Base-by-base conservation (phyloP, 176 grass and related monocot species). In the Triticum turgidum region DNA sequence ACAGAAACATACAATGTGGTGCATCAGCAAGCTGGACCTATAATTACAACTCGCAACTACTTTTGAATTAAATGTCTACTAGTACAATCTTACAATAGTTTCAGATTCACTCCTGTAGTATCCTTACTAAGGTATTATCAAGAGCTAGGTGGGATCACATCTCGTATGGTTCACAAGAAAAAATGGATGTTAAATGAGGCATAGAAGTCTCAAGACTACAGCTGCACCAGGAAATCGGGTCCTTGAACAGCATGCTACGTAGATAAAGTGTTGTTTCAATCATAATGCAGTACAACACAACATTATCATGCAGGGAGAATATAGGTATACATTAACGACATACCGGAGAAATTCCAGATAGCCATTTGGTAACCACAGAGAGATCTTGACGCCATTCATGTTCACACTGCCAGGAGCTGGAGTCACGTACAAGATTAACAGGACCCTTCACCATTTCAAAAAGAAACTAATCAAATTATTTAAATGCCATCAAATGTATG, bases 321-420 rank as follows among this genome's bases (percentile, higher is more conserved):
- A 18, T 34, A 45, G 27, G 24, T 78, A 56, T 42, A 51, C 37
- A 78, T 58, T 37, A 44, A 33, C 15, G 49, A 78, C 86, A 63
- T 85, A 96, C 94, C 67, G 90, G 90, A 90, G 89, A 92, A 90
- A 91, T 79, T 88, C 97, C 97, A 38, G 94, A 96, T 68, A 99
- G 66, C 94, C 97, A 99, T 88, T 99, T 94, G 17, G 94, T 99
- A 81, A 96, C 97, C 88, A 99, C 97, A 61, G 97, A 91, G 92
- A 94, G 90, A 90, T 99, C 97, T 90, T 99, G 97, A 39, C 87
- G 90, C 94, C 97, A 99, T 90, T 99, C 97, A 81, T 99, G 86
- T 80, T 96, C 92, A 76, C 97, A 99, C 27, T 82, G 82, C 94
- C 94, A 99, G 4, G 78, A 88, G 85, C 92, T 99, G 66, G 94